Percentiles rank a stretch among this genome's conserved stretches.
These are phyloP conservation scores for Avena sativa DNA, from an alignment of 176 grass and related monocot genomes.

Conservation along the genomic window DNA sequence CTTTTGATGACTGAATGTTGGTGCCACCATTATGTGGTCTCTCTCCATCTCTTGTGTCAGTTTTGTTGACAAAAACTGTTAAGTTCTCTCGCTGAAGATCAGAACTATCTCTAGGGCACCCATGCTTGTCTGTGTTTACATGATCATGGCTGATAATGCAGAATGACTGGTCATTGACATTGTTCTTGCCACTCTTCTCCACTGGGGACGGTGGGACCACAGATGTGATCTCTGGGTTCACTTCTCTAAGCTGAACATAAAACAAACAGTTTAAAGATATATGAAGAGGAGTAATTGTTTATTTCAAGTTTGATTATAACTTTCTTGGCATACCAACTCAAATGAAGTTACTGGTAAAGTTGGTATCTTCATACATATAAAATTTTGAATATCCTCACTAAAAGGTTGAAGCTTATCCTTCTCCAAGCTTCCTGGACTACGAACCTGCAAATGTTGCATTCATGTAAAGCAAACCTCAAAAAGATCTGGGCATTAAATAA, in stretches of 20 bases:
- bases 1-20: constrained; percentile 33
- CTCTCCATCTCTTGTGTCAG: constrained; percentile 34
- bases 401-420: constrained; percentile 45
- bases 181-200: constrained; percentile 22
- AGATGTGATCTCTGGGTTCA: background rate
- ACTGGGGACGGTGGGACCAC: background rate
- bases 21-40: background rate
- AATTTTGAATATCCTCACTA: constrained; percentile 42
- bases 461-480: constrained; percentile 29
- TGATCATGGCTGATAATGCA: constrained; percentile 12
- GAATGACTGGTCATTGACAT: constrained; percentile 30
- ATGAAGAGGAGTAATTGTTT: background rate
- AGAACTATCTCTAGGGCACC: constrained; percentile 18
- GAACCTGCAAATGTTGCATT: constrained; percentile 47
- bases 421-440: constrained; percentile 44
- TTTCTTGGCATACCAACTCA: constrained; percentile 54
- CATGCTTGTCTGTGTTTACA: constrained; percentile 32
- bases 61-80: constrained; percentile 24
- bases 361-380: constrained; percentile 42
- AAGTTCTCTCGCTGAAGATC: constrained; percentile 38
- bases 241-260: constrained; percentile 50
- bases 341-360: constrained; percentile 52
- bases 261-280: background rate
- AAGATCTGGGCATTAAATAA: constrained; percentile 22
- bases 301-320: constrained; percentile 4